Percentiles rank a stretch among this genome's conserved stretches.
These are phyloP conservation scores for Dactylellina cionopaga DNA, from an alignment of 2,329 filamentous ascomycete species.

Conservation along the genomic window DNA sequence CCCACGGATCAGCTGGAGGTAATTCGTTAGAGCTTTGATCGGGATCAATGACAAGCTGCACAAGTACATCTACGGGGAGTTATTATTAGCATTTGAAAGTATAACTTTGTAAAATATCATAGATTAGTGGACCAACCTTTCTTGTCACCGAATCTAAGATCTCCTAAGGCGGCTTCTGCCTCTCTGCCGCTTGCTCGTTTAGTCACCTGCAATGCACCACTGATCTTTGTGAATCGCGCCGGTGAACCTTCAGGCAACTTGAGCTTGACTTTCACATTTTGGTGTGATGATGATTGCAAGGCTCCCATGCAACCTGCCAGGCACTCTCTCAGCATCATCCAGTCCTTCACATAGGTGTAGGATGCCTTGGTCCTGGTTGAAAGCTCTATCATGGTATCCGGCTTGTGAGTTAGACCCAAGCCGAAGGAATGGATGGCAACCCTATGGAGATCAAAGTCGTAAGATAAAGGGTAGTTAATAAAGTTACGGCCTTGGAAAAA, in stretches of 20 bases:
- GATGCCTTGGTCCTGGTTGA: constrained; percentile 95
- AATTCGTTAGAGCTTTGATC: constrained; percentile 85
- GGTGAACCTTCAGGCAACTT: constrained; percentile 94
- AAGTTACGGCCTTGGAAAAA: constrained; percentile 55
- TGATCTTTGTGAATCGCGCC: constrained; percentile 98
- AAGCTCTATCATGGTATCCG: constrained; percentile 97
- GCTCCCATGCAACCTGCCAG: constrained; percentile 91
- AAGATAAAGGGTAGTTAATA: background rate
- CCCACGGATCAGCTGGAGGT: constrained; percentile 93
- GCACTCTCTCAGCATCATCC: constrained; percentile 99
- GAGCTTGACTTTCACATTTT: constrained; percentile 95
- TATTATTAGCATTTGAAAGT: constrained; percentile 45
- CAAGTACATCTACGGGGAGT: constrained; percentile 76
- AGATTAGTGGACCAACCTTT: constrained; percentile 62
- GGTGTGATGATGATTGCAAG: constrained; percentile 93
- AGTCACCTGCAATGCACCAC: constrained; percentile 92
- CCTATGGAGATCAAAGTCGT: no score
- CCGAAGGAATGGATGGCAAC: constrained; percentile 97
- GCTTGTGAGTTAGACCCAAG: constrained; percentile 94
- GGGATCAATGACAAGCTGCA: constrained; percentile 90
- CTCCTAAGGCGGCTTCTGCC: constrained; percentile 89
- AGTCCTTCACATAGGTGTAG: constrained; percentile 98
- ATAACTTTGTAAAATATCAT: background rate
- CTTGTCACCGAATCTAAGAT: constrained; percentile 95
- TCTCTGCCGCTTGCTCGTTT: constrained; percentile 95